Evolutionary conservation across 768 basidiomycete genomes (phyloP).

Genomic region (Lyophyllum shimeji): DNA sequence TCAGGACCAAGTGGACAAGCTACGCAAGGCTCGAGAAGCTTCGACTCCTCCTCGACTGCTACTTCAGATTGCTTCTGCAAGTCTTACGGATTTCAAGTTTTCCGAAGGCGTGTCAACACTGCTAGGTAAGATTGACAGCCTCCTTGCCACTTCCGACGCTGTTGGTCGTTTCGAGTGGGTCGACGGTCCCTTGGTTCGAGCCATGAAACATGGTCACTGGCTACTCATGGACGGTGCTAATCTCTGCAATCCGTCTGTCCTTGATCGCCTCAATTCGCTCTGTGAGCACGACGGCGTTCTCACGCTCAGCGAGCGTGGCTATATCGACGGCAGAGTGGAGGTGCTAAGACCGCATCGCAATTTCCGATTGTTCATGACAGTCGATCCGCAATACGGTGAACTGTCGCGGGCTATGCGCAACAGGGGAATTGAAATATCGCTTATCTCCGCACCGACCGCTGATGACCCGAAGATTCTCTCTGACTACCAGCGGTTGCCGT

Average conservation of each 20-base stretch:
- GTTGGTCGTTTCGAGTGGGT: conserved; percentile 86
- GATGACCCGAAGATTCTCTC: conserved; percentile 50
- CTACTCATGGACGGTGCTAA: conserved; percentile 91
- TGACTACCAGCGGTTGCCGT: conserved; percentile 52
- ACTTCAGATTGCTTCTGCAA: conserved; percentile 12
- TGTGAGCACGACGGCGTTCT: conserved; percentile 85
- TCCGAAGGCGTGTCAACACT: conserved; percentile 13
- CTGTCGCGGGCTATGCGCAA: conserved; percentile 98
- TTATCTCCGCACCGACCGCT: conserved; percentile 35
- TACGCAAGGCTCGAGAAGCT: conserved; percentile 20
- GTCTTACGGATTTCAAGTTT: conserved; percentile 13
- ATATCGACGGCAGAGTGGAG: conserved; percentile 73
- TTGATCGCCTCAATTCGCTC: conserved; percentile 94
- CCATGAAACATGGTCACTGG: conserved; percentile 89
- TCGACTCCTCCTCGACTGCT: conserved; percentile 9
- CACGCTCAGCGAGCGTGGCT: conserved; percentile 87
- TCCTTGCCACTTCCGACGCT: conserved; percentile 23
- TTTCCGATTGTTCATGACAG: conserved; percentile 92
- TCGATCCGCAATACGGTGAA: conserved; percentile 90
- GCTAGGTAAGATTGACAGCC: conserved; percentile 18
- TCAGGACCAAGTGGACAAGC: conserved; percentile 17
- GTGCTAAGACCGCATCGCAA: conserved; percentile 78
- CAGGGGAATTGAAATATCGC: conserved; percentile 83
- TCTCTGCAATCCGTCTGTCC: conserved; percentile 90
- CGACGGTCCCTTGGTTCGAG: conserved; percentile 86